Evolutionary conservation across 1,139 yeast genomes (phyloP).

Genomic region (Lodderomyces parapsilosis): DNA sequence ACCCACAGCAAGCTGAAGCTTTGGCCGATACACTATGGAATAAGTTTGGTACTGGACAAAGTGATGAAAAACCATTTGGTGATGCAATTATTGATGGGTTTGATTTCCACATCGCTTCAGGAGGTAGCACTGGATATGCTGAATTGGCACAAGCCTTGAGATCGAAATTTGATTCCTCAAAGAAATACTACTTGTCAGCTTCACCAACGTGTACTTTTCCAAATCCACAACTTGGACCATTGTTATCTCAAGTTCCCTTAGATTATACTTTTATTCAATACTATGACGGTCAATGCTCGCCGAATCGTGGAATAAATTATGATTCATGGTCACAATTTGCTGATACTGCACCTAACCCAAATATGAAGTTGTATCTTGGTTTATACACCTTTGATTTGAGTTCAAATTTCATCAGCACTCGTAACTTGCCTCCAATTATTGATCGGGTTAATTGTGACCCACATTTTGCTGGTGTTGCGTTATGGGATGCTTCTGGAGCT

Average conservation of each 20-base stretch:
- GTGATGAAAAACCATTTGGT: conserved; percentile 67
- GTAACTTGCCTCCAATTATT: conserved; percentile 19
- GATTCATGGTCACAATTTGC: conserved; percentile 43
- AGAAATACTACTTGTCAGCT: conserved; percentile 72
- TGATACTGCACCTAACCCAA: conserved; percentile 20
- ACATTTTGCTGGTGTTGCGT: conserved; percentile 25
- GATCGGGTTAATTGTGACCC: conserved; percentile 17
- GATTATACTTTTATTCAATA: conserved; percentile 87
- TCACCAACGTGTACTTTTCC: conserved; percentile 93
- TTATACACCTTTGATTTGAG: conserved; percentile 15
- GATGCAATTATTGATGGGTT: conserved; percentile 38
- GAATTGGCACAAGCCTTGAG: conserved; percentile 62
- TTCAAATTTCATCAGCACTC: conserved; percentile 21
- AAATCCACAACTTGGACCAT: conserved; percentile 71
- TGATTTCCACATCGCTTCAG: conserved; percentile 39
- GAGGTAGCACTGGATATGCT: conserved; percentile 50
- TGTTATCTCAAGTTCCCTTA: conserved; percentile 55
- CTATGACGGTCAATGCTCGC: conserved; percentile 79
- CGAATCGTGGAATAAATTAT: conserved; percentile 26
- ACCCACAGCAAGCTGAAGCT: conserved; percentile 55
- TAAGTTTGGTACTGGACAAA: conserved; percentile 74
- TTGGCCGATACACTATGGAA: conserved; percentile 81
- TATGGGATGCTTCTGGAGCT: conserved; percentile 51
- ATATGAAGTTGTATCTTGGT: conserved; percentile 28
- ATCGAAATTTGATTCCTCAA: conserved; percentile 47